Evolutionary conservation across 2,329 filamentous ascomycete species (phyloP).

Genomic region (Thelonectria discophora): DNA sequence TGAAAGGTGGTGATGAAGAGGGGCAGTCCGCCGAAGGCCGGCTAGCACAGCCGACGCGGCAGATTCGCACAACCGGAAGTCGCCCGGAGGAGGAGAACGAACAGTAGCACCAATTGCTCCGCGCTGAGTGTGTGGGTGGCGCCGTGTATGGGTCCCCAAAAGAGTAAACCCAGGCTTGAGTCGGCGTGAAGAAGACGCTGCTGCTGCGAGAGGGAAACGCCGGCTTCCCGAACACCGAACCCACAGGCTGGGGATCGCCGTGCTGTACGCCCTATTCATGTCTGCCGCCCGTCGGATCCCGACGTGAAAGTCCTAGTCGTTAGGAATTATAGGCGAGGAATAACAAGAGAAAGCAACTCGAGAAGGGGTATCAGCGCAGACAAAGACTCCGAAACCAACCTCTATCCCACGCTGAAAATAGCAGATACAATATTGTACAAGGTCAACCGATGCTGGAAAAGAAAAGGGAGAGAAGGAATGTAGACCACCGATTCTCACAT

Average conservation of each 20-base stretch:
- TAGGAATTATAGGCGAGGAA: neutral
- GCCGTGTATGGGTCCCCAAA: conserved; percentile 34
- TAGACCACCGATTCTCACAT: neutral
- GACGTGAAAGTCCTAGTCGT: neutral
- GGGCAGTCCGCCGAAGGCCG: conserved; percentile 37
- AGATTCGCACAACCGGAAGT: conserved; percentile 36
- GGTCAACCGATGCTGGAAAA: neutral
- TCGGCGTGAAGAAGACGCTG: conserved; percentile 19
- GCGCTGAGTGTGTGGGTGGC: conserved; percentile 11
- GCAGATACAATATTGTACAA: conserved; percentile 20
- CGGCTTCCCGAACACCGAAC: conserved; percentile 7
- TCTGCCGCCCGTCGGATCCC: neutral
- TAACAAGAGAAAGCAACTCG: neutral
- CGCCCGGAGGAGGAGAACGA: conserved; percentile 28
- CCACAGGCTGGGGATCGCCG: neutral
- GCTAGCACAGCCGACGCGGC: conserved; percentile 33
- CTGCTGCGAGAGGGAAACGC: conserved; percentile 6
- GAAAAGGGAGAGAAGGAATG: neutral
- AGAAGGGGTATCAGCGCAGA: neutral
- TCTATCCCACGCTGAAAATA: conserved; percentile 16
- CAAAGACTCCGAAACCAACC: conserved; percentile 8
- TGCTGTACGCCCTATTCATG: conserved; percentile 11
- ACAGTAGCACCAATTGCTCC: neutral
- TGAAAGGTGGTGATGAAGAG: conserved; percentile 26
- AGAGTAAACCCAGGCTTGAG: conserved; percentile 33